These are phyloP conservation scores for Ceratobasidium sp. DNA, from an alignment of 1,284 basidiomycete genomes.

Conservation along the genomic window DNA sequence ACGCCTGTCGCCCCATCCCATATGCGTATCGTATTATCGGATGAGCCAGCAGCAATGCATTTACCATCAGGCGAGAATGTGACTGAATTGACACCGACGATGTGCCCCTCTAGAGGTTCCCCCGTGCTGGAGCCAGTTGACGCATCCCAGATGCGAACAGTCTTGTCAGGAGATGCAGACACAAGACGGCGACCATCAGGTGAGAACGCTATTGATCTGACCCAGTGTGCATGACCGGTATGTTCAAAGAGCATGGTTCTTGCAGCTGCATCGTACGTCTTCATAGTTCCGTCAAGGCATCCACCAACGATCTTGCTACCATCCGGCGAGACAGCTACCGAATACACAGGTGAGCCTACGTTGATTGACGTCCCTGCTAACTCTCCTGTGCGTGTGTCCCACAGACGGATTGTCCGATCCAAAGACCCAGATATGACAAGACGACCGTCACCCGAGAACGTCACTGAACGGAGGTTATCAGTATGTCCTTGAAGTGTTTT, in stretches of 20 bases:
- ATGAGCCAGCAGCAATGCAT: constrained; percentile 23
- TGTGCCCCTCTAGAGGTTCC: not conserved
- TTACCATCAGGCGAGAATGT: constrained; percentile 18
- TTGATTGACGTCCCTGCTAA: not conserved
- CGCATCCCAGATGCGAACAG: not conserved
- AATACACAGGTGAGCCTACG: not conserved
- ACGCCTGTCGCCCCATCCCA: constrained; percentile 10
- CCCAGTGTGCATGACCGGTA: constrained; percentile 56
- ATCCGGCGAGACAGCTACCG: constrained; percentile 31
- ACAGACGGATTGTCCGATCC: constrained; percentile 27
- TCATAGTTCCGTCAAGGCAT: not conserved
- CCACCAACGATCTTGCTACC: constrained; percentile 8
- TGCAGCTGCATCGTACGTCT: constrained; percentile 8
- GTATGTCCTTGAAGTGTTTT: constrained; percentile 7
- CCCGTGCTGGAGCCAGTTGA: not conserved
- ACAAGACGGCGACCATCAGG: constrained; percentile 72
- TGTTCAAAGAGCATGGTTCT: not conserved
- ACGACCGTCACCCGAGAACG: constrained; percentile 33
- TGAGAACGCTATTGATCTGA: constrained; percentile 84
- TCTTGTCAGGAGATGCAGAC: not conserved
- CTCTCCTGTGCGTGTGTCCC: constrained; percentile 20
- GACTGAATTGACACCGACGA: not conserved
- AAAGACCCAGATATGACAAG: constrained; percentile 37
- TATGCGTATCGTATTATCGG: not conserved
- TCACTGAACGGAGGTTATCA: not conserved